Evolutionary conservation across 768 basidiomycete genomes (phyloP), one percentile per base, ranked within the genome.

Genomic region (button mushroom (Agaricus bisporus)): DNA sequence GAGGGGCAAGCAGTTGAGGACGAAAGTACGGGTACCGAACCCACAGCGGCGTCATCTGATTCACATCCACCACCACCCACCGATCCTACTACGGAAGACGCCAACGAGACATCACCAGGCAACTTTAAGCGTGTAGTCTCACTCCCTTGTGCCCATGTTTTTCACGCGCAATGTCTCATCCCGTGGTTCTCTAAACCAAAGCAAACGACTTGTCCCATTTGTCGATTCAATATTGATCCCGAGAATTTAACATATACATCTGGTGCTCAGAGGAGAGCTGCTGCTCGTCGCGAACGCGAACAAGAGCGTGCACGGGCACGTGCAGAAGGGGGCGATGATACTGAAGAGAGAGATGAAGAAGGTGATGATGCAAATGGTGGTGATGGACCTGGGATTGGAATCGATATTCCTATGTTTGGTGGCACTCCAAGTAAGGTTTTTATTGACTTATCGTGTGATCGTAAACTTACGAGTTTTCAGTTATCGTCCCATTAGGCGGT

Each of bases 181-280:
- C 89, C 89, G 1, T 91, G 89, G 89, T 91, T 91, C 66, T 81
- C 88, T 3, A 74, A 86, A 54, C 85, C 88, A 10, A 76, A 74
- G 41, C 85, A 86, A 58, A 90, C 89, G 17, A 91, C 89, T 1
- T 91, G 89, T 59, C 89, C 89, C 0, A 87, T 86, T 0, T 91
- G 89, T 67, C 72, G 89, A 57, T 91, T 91, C 61, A 83, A 91
- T 58, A 79, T 91, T 50, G 89, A 91, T 61, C 89, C 89, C 0
- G 83, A 88, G 51, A 83, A 83, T 53, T 66, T 90, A 43, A 88
- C 86, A 0, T 81, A 73, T 49, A 66, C 64, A 11, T 62, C 68
- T 14, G 57, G 66, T 17, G 57, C 67, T 25, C 61, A 60, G 42
- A 57, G 64, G 45, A 54, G 57, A 29, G 61, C 63, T 37, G 59